Evolutionary conservation across 116 monocot genomes (phyloP).

Genomic region (Papilionanthe hybrid): DNA sequence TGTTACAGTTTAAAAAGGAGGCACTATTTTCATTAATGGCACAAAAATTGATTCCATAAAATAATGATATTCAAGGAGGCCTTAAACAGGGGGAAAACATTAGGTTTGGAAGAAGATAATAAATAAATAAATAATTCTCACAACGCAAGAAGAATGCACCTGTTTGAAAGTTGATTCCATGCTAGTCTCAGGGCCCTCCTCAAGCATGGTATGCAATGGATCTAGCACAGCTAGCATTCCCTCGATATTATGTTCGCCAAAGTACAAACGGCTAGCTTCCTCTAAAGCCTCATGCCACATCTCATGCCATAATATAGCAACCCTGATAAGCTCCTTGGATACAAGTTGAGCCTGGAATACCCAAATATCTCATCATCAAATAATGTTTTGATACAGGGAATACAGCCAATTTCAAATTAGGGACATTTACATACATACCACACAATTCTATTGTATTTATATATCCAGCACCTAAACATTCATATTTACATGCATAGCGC

Average conservation of each 20-base stretch:
- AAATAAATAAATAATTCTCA: neutral
- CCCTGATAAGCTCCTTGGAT: constrained; percentile 94
- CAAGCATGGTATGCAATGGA: constrained; percentile 80
- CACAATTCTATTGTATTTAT: no score
- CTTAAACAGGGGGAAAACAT: neutral
- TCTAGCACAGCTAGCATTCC: constrained; percentile 90
- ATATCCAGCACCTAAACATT: no score
- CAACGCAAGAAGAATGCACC: constrained; percentile 32
- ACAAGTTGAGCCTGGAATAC: constrained; percentile 90
- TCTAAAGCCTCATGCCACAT: constrained; percentile 99
- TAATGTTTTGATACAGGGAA: neutral
- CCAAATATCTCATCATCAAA: constrained; percentile 3
- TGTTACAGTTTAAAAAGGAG: neutral
- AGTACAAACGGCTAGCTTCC: constrained; percentile 97
- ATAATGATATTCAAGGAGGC: neutral
- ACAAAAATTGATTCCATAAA: neutral
- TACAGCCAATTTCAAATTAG: neutral
- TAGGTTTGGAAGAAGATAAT: neutral
- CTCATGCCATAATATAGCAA: constrained; percentile 99
- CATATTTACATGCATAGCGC: no score
- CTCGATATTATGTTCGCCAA: constrained; percentile 97
- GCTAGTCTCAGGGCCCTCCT: constrained; percentile 77
- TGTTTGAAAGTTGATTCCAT: constrained; percentile 89
- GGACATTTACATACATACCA: no score
- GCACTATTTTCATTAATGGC: neutral